Percentiles rank a stretch among this genome's conserved stretches.
These are phyloP conservation scores for Sphaerobolus stellatus DNA, from an alignment of 1,284 basidiomycete genomes.

Conservation along the genomic window DNA sequence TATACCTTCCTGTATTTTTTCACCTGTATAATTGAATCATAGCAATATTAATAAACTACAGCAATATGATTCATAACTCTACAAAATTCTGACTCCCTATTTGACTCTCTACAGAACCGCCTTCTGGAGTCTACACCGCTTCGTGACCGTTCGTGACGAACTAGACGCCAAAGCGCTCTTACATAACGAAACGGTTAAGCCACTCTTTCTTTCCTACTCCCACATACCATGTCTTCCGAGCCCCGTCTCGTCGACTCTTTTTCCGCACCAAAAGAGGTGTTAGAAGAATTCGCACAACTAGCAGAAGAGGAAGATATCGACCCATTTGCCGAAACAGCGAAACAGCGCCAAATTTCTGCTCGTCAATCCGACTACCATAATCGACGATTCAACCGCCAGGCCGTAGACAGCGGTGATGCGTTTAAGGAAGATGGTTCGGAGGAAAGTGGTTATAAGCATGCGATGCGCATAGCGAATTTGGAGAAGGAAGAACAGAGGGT, in stretches of 20 bases:
- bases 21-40: too few species aligned
- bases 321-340: conserved; percentile 91
- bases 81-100: too few species aligned
- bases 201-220: background rate
- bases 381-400: conserved; percentile 83
- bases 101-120: too few species aligned
- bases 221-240: conserved; percentile 35
- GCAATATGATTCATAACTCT: too few species aligned
- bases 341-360: conserved; percentile 89
- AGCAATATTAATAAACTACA: too few species aligned
- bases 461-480: conserved; percentile 89
- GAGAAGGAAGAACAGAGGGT: conserved; percentile 94
- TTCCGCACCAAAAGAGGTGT: conserved; percentile 90
- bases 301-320: conserved; percentile 91
- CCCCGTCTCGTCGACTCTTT: conserved; percentile 75
- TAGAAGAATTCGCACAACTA: conserved; percentile 91
- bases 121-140: too few species aligned
- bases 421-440: conserved; percentile 61
- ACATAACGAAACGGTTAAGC: too few species aligned
- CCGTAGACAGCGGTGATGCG: conserved; percentile 75
- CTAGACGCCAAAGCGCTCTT: too few species aligned
- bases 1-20: too few species aligned
- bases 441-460: conserved; percentile 92
- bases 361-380: conserved; percentile 97
- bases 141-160: too few species aligned